Percentiles rank a stretch among this genome's conserved stretches.
Evolutionary conservation across 768 basidiomycete genomes (phyloP).

Genomic region (Kwoniella sp.): DNA sequence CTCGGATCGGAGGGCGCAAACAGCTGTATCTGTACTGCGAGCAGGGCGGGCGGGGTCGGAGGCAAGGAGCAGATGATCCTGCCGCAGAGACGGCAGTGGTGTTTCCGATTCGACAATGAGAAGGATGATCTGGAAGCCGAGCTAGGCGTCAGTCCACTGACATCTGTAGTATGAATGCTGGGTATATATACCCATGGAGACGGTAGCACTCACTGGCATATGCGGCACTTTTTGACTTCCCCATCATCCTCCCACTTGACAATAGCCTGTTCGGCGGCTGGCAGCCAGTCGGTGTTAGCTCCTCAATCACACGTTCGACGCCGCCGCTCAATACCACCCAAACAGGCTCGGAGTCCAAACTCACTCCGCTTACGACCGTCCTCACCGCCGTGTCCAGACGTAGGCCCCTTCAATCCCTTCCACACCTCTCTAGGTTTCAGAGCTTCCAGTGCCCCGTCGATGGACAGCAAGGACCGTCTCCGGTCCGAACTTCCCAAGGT

Average conservation of each 20-base stretch:
- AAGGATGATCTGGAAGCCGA: constrained; percentile 60
- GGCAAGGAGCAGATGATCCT: constrained; percentile 86
- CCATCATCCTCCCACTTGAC: constrained; percentile 92
- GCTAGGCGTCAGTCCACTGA: neutral
- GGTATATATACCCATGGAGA: constrained; percentile 31
- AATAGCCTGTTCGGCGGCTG: constrained; percentile 81
- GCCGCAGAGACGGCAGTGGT: constrained; percentile 92
- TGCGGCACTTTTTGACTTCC: constrained; percentile 69
- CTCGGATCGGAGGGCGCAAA: constrained; percentile 27
- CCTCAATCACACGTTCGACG: no score
- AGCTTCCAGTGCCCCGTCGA: constrained; percentile 54
- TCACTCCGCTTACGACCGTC: constrained; percentile 68
- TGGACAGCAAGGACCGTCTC: constrained; percentile 28
- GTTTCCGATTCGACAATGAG: constrained; percentile 86
- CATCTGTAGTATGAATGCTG: neutral
- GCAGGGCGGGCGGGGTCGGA: constrained; percentile 55
- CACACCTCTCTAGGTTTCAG: constrained; percentile 68
- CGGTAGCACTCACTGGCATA: constrained; percentile 63
- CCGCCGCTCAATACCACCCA: no score
- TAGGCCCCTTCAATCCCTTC: constrained; percentile 57
- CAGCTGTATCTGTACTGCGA: constrained; percentile 53
- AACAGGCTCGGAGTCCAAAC: no score
- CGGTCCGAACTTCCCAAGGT: constrained; percentile 8
- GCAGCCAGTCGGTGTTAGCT: no score
- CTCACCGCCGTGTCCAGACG: constrained; percentile 53